Evolutionary conservation across 805 yeast genomes (phyloP).

Genomic region (Candida ulmi): DNA sequence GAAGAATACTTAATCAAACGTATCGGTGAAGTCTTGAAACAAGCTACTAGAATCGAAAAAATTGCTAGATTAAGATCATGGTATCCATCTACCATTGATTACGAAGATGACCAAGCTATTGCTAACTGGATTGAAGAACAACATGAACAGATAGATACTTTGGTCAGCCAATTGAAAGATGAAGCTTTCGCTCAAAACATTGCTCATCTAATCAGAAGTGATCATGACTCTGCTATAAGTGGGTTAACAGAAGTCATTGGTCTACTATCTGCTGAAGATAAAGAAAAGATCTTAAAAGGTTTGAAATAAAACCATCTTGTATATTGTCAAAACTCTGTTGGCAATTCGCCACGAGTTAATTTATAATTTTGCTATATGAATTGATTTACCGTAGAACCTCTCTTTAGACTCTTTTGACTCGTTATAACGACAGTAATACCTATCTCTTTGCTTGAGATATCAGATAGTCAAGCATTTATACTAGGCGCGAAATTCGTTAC

Average conservation of each 20-base stretch:
- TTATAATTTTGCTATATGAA: too few relatives aligned
- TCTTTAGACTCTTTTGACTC: too few relatives aligned
- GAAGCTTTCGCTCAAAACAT: slow-evolving; percentile 63
- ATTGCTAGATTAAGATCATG: slow-evolving; percentile 83
- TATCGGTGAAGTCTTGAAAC: slow-evolving; percentile 57
- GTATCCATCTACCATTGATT: slow-evolving; percentile 68
- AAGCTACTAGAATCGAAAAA: slow-evolving; percentile 68
- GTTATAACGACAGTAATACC: too few relatives aligned
- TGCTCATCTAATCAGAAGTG: slow-evolving; percentile 52
- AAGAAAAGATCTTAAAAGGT: slow-evolving; percentile 35
- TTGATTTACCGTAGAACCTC: too few relatives aligned
- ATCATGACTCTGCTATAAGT: slow-evolving; percentile 45
- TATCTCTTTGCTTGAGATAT: too few relatives aligned
- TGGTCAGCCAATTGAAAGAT: slow-evolving; percentile 56
- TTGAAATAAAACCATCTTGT: slow-evolving; percentile 19
- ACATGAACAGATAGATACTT: slow-evolving; percentile 54
- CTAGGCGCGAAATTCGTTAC: too few relatives aligned
- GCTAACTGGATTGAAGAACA: slow-evolving; percentile 83
- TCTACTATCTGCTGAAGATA: slow-evolving; percentile 48
- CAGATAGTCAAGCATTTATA: too few relatives aligned
- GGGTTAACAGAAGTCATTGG: slow-evolving; percentile 52
- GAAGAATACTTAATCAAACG: slow-evolving; percentile 84
- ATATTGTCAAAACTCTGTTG: neutral
- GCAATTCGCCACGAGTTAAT: too few relatives aligned
- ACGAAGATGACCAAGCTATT: slow-evolving; percentile 69